Percentiles rank a stretch among this genome's conserved stretches.
phyloP scores from a whole-genome alignment of 805 yeast genomes.

The Ogataea ramenticola region DNA sequence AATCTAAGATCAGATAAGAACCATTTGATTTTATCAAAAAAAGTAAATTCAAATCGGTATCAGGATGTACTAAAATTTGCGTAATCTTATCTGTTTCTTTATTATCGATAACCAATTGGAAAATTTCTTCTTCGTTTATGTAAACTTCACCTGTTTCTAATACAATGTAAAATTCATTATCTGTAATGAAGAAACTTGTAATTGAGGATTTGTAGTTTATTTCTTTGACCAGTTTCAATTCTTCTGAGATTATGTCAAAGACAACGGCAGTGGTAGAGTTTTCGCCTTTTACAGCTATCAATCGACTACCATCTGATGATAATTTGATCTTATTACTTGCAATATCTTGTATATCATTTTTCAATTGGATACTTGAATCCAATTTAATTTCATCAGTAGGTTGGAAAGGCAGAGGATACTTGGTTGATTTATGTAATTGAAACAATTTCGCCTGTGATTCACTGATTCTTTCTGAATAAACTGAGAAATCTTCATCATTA shows the following conservation, averaged over 20 bases:
- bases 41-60: not conserved
- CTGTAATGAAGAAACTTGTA: not conserved
- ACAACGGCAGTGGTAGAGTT: too few species aligned
- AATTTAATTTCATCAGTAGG: slow-evolving; percentile 5
- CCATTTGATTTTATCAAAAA: not conserved
- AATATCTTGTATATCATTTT: too few species aligned
- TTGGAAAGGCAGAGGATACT: not conserved
- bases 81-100: too few species aligned
- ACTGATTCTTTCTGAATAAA: slow-evolving; percentile 2
- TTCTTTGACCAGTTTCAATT: not conserved
- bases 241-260: too few species aligned
- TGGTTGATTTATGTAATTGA: slow-evolving; percentile 10
- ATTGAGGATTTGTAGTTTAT: not conserved
- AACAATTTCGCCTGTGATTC: slow-evolving; percentile 14
- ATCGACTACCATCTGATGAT: too few species aligned
- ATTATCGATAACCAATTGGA: too few species aligned
- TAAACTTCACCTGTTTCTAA: not conserved
- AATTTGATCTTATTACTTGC: too few species aligned
- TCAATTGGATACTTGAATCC: too few species aligned
- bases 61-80: not conserved
- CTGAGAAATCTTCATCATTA: slow-evolving; percentile 4
- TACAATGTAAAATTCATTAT: not conserved
- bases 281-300: too few species aligned
- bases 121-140: not conserved
- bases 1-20: not conserved